phyloP scores from a whole-genome alignment of 371 early-diverging fungal species.

The Entomophthora muscae region DNA sequence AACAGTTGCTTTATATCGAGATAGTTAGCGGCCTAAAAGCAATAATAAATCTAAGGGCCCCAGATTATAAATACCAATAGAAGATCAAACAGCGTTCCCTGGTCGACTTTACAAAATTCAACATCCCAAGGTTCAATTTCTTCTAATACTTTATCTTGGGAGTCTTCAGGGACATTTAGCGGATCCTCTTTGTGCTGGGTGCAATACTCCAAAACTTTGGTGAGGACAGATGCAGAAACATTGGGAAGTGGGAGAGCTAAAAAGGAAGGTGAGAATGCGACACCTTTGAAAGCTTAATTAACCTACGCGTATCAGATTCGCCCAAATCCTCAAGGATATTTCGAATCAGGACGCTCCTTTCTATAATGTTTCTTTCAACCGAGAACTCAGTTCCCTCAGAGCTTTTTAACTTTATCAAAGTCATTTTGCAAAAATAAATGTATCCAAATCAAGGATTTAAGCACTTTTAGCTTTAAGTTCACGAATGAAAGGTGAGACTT shows the following conservation, averaged over 20 bases:
- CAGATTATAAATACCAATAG: constrained; percentile 24
- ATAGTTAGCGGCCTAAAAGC: constrained; percentile 57
- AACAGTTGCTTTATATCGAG: constrained; percentile 71
- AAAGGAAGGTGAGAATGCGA: not conserved
- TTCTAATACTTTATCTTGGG: constrained; percentile 23
- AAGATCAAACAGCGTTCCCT: constrained; percentile 74
- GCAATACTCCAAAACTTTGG: constrained; percentile 68
- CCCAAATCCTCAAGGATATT: constrained; percentile 69
- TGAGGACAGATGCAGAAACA: constrained; percentile 60
- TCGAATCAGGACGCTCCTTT: constrained; percentile 58
- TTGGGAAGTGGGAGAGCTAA: constrained; percentile 66
- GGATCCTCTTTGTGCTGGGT: constrained; percentile 62
- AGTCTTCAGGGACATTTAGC: constrained; percentile 16
- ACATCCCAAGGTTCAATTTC: constrained; percentile 65
- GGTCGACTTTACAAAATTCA: constrained; percentile 70
- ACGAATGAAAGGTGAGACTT: no score
- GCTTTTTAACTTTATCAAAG: constrained; percentile 22
- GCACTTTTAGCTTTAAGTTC: no score
- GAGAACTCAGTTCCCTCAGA: constrained; percentile 54
- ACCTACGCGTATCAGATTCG: constrained; percentile 19
- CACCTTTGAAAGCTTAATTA: not conserved
- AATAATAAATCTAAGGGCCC: not conserved
- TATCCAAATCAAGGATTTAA: no score
- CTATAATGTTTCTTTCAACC: constrained; percentile 52
- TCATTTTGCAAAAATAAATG: no score